Base-by-base conservation (phyloP, 1,284 basidiomycete species). In the Schizopora paradoxa region DNA sequence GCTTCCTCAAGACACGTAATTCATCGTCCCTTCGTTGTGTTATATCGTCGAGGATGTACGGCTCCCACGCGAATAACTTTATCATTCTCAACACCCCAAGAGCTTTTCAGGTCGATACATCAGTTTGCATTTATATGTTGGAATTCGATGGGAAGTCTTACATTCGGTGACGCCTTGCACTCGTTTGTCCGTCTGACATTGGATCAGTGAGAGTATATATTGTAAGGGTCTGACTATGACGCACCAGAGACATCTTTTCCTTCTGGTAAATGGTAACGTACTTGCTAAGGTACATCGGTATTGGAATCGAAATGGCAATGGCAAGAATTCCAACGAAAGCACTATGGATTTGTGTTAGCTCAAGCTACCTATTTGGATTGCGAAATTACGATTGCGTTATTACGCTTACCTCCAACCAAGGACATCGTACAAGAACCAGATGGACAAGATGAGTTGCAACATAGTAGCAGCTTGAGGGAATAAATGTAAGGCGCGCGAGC, bases 1-100 rank as follows among this genome's bases (percentile, higher is more conserved):
- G 11, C 2, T 19, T 6, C 11, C 33, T 10, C 6, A 16, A 7
- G 3, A 7, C 10, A 19, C 33, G 33, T 35, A 23, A 25, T 40
- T 25, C n/a, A n/a, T 23, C 26, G 21, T 35, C 33, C 72, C 55
- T 54, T 73, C 70, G 7, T 58, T 62, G 45, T 71, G 63, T 54
- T 25, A 71, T 56, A 39, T 61, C 52, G 11, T 61, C 54, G 37
- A 62, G 63, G 49, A 66, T 58, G 35, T 63, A 55, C 13, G 57
- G 57, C 47, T 70, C 69, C 69, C 69, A 72, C 2, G 62, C 73
- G 49, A 76, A 76, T 58, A 75, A 68, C 60, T 75, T 74, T 58
- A 70, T 59, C 54, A 66, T 66, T 31, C 60, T 51, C 29, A 54
- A 33, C 6, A 56, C 31, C 49, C 58, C 73, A 63, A 74, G 64